Conservation (phyloP, 2,329 filamentous ascomycete genomes). For the Aspergillus pseudoglaucus region DNA sequence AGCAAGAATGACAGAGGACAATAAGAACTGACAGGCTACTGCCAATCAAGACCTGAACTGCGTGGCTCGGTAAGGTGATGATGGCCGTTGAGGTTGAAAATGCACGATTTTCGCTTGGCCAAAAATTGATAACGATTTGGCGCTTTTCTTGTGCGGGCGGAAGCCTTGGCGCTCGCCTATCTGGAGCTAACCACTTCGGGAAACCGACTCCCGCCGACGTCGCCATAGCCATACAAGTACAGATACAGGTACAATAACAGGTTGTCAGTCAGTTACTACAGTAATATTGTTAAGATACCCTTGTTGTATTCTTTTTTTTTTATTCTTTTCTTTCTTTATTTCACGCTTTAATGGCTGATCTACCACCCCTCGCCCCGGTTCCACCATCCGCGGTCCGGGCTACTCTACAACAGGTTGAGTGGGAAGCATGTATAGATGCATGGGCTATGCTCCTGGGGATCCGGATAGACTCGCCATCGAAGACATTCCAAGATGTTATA, state of each 20-base stretch:
- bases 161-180: slow-evolving; percentile 35
- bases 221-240: slow-evolving; percentile 2
- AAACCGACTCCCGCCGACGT: slow-evolving; percentile 2
- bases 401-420: slow-evolving; percentile 62
- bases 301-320: slow-evolving; percentile 3
- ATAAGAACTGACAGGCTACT: slow-evolving; percentile 20
- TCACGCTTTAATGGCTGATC: slow-evolving; percentile 32
- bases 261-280: not conserved
- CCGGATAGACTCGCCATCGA: slow-evolving; percentile 54
- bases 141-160: slow-evolving; percentile 20
- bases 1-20: not conserved
- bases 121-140: slow-evolving; percentile 4
- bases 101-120: slow-evolving; percentile 8
- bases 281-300: not conserved
- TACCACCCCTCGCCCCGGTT: slow-evolving; percentile 72
- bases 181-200: slow-evolving; percentile 30
- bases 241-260: not conserved
- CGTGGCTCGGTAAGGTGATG: slow-evolving; percentile 75
- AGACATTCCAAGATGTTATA: slow-evolving; percentile 49
- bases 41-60: slow-evolving; percentile 78
- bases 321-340: not conserved
- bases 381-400: slow-evolving; percentile 63
- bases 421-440: slow-evolving; percentile 68
- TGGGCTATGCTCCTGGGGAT: slow-evolving; percentile 65
- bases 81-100: slow-evolving; percentile 34